A percentile compares a stretch with the other conserved stretches of the same genome.
Conservation (phyloP, 2,329 filamentous ascomycete genomes). For the Pseudocercospora eumusae region DNA sequence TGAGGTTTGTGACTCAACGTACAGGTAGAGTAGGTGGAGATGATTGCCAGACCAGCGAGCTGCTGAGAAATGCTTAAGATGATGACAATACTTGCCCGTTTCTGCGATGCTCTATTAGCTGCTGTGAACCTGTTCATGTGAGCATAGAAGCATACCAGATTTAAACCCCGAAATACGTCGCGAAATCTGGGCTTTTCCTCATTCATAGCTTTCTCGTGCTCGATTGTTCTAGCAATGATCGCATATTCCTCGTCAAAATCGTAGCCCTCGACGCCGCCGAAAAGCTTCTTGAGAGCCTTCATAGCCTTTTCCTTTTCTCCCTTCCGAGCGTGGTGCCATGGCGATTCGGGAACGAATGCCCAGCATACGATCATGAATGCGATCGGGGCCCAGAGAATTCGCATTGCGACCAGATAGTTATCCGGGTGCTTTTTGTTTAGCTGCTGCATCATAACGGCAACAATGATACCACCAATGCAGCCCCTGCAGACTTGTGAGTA, state of each 20-base stretch:
- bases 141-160: not conserved
- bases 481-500: not conserved
- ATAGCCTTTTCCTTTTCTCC: slow-evolving; percentile 14
- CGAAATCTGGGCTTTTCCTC: slow-evolving; percentile 10
- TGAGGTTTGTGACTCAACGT: not conserved
- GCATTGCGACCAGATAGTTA: slow-evolving; percentile 11
- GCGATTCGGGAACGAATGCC: slow-evolving; percentile 11
- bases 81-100: slow-evolving; percentile 9
- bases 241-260: slow-evolving; percentile 15
- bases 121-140: not conserved
- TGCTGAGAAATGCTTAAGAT: slow-evolving; percentile 3
- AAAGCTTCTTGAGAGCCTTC: not conserved
- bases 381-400: slow-evolving; percentile 9
- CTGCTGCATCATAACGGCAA: slow-evolving; percentile 16
- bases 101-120: not conserved
- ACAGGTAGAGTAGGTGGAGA: slow-evolving; percentile 15
- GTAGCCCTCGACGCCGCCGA: slow-evolving; percentile 11
- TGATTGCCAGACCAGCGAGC: slow-evolving; percentile 11
- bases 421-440: slow-evolving; percentile 13
- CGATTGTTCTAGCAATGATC: slow-evolving; percentile 12
- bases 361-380: slow-evolving; percentile 11
- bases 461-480: slow-evolving; percentile 11
- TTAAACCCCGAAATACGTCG: slow-evolving; percentile 11
- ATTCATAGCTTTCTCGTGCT: slow-evolving; percentile 12
- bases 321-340: slow-evolving; percentile 11